phyloP scores from a whole-genome alignment of 805 yeast species.

The Yarrowia yakushimensis region DNA sequence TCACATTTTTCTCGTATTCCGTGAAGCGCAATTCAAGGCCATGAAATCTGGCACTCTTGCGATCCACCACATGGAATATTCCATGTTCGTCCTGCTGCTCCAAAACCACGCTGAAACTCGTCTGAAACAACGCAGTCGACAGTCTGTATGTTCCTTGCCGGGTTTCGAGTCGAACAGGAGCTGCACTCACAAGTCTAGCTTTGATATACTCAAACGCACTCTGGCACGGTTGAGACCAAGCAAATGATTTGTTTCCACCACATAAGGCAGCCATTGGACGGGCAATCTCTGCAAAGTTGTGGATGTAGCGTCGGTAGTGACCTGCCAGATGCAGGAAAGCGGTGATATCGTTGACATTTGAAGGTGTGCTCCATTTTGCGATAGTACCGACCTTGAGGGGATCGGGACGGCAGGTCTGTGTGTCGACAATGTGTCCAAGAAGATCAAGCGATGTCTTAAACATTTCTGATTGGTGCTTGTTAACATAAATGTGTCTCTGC shows the following conservation, averaged over 20 bases:
- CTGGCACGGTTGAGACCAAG: neutral
- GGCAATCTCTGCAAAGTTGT: neutral
- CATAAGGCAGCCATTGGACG: neutral
- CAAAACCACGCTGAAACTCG: neutral
- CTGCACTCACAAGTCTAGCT: neutral
- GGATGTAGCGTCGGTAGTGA: slow-evolving; percentile 6
- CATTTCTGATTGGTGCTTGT: neutral
- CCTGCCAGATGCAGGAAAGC: neutral
- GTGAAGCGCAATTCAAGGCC: neutral
- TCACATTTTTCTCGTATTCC: slow-evolving; percentile 3
- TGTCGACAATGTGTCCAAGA: neutral
- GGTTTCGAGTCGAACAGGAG: neutral
- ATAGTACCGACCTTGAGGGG: neutral
- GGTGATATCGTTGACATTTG: neutral
- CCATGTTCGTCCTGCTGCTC: neutral
- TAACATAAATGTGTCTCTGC: neutral
- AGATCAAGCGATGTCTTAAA: neutral
- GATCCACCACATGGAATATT: neutral
- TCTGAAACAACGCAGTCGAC: neutral
- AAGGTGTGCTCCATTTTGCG: neutral
- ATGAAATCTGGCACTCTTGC: slow-evolving; percentile 7
- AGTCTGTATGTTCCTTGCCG: neutral
- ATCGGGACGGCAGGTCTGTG: neutral
- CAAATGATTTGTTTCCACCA: neutral
- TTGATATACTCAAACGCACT: neutral